These are phyloP conservation scores for Leishmania aethiopica DNA, from an alignment of 208 protist genomes.

Conservation along the genomic window DNA sequence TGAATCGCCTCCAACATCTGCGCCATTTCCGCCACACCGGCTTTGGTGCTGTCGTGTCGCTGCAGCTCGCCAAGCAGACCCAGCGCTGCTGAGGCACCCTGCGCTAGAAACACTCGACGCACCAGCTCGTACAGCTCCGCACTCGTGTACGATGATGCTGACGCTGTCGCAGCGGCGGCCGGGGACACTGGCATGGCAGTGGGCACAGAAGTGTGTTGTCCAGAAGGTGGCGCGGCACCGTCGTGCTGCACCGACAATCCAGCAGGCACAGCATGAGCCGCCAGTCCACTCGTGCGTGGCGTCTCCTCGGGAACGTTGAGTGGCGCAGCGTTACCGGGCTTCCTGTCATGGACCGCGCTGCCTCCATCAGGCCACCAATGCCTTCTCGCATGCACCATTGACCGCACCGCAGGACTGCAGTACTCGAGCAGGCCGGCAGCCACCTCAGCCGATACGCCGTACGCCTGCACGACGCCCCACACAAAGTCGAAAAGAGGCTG, in stretches of 20 bases:
- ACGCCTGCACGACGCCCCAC: conserved; percentile 26
- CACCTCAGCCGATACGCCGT: conserved; percentile 11
- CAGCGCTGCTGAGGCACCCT: conserved; percentile 26
- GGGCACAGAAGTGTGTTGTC: not conserved
- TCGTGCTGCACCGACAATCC: not conserved
- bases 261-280: not conserved
- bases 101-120: conserved; percentile 27
- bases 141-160: conserved; percentile 17
- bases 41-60: conserved; percentile 21
- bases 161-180: not conserved
- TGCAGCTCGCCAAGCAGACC: conserved; percentile 17
- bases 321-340: not conserved
- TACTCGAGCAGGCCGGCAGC: conserved; percentile 11
- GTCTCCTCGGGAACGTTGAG: not conserved
- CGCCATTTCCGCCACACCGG: conserved; percentile 21
- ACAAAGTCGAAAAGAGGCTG: conserved; percentile 32
- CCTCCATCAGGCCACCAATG: not conserved
- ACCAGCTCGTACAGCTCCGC: conserved; percentile 29
- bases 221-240: not conserved
- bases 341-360: not conserved
- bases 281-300: not conserved
- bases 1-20: conserved; percentile 31
- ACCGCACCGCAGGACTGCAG: conserved; percentile 27
- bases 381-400: conserved; percentile 12
- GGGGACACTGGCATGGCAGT: not conserved